Evolutionary conservation across 2,329 filamentous ascomycete species (phyloP).

Genomic region (Calonectria pseudoreteaudii): DNA sequence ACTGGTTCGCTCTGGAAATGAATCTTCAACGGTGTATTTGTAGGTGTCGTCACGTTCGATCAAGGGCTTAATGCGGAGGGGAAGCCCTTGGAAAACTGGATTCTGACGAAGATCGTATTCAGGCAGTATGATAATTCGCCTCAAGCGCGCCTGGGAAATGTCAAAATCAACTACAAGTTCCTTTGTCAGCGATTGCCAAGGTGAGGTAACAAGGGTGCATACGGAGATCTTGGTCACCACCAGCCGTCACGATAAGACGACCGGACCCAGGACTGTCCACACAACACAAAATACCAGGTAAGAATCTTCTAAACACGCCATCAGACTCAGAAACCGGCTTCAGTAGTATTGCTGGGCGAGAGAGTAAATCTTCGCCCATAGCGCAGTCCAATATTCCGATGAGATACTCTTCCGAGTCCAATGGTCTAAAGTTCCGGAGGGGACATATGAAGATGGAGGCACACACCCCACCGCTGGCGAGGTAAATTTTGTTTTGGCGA

Average conservation of each 20-base stretch:
- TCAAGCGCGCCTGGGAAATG: not conserved
- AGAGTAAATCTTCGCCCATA: slow-evolving; percentile 7
- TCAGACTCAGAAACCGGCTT: slow-evolving; percentile 2
- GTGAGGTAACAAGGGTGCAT: not conserved
- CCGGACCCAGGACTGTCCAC: slow-evolving; percentile 8
- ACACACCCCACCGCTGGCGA: slow-evolving; percentile 9
- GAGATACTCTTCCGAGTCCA: slow-evolving; percentile 10
- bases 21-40: slow-evolving; percentile 9
- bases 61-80: slow-evolving; percentile 8
- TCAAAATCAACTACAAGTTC: slow-evolving; percentile 9
- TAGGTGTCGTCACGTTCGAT: not conserved
- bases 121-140: slow-evolving; percentile 7
- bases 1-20: slow-evolving; percentile 10
- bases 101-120: slow-evolving; percentile 19
- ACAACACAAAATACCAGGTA: slow-evolving; percentile 14
- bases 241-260: not conserved
- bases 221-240: not conserved
- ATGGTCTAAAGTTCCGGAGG: not conserved
- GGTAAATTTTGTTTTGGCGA: slow-evolving; percentile 16
- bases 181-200: not conserved
- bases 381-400: slow-evolving; percentile 20
- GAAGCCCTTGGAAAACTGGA: slow-evolving; percentile 10
- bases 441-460: slow-evolving; percentile 8
- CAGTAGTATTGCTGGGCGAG: slow-evolving; percentile 9
- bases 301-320: slow-evolving; percentile 10